Evolutionary conservation across 345 rosid species (phyloP).

Genomic region (Abelmoschus esculentus): DNA sequence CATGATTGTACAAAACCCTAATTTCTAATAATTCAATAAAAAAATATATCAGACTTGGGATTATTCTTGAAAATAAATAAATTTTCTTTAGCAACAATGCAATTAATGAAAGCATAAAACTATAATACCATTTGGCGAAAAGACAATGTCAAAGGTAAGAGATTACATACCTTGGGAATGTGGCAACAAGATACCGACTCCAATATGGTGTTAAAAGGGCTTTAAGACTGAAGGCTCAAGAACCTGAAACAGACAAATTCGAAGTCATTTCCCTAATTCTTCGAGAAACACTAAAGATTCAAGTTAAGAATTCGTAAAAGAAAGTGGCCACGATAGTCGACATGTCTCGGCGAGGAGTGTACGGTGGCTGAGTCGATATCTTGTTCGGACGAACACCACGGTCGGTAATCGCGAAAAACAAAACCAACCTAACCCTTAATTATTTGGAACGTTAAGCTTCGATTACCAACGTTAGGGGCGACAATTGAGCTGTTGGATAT

Average conservation of each 20-base stretch:
- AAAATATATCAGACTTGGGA: neutral
- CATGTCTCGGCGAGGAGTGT: no score
- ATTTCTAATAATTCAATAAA: neutral
- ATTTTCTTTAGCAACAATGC: neutral
- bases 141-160: neutral
- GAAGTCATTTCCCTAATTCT: slow-evolving; percentile 22
- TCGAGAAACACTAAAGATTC: slow-evolving; percentile 16
- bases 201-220: slow-evolving; percentile 26
- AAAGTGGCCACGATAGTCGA: slow-evolving; percentile 4
- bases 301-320: neutral
- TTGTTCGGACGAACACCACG: no score
- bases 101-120: neutral
- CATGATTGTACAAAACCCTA: neutral
- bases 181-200: slow-evolving; percentile 44
- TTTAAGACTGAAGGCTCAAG: neutral
- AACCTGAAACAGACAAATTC: slow-evolving; percentile 1
- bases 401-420: no score
- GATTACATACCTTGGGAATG: slow-evolving; percentile 38
- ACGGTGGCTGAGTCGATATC: no score
- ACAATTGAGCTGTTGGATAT: no score
- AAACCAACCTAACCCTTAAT: no score
- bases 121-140: neutral
- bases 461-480: no score
- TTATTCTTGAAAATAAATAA: neutral
- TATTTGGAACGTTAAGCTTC: no score